These are phyloP conservation scores for Cercospora zeina DNA, from an alignment of 2,329 filamentous ascomycete genomes.

Conservation along the genomic window DNA sequence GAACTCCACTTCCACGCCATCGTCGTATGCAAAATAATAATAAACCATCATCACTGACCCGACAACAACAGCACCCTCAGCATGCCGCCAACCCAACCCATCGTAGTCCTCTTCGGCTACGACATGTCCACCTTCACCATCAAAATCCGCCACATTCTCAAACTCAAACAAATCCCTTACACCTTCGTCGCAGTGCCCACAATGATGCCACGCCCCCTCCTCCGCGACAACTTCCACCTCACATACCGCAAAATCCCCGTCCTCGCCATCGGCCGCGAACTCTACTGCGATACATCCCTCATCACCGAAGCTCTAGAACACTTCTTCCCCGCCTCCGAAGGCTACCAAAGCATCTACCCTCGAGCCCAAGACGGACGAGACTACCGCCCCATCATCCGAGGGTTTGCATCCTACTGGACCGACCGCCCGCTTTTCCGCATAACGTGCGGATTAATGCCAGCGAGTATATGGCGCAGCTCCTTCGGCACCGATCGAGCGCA, in stretches of 20 bases:
- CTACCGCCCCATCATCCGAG: slow-evolving; percentile 43
- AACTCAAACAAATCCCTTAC: slow-evolving; percentile 44
- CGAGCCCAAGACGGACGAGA: slow-evolving; percentile 36
- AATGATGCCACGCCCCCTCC: slow-evolving; percentile 45
- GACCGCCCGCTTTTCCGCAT: slow-evolving; percentile 45
- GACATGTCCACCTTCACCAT: slow-evolving; percentile 37
- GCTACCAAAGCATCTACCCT: slow-evolving; percentile 44
- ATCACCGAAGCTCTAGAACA: slow-evolving; percentile 38
- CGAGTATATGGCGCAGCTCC: slow-evolving; percentile 43
- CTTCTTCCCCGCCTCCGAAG: slow-evolving; percentile 37
- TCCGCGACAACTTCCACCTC: slow-evolving; percentile 42
- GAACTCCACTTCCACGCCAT: too few species aligned
- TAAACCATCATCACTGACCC: not conserved
- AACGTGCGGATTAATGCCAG: slow-evolving; percentile 46
- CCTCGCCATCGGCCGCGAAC: slow-evolving; percentile 37
- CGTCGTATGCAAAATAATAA: too few species aligned
- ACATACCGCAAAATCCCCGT: slow-evolving; percentile 45
- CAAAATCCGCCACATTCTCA: slow-evolving; percentile 43
- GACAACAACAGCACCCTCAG: not conserved
- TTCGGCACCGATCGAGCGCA: slow-evolving; percentile 45
- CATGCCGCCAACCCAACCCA: slow-evolving; percentile 22
- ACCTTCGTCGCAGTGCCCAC: slow-evolving; percentile 42
- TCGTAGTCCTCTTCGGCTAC: slow-evolving; percentile 37
- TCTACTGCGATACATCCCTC: slow-evolving; percentile 42
- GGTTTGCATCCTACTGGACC: slow-evolving; percentile 47